Percentiles rank a stretch among this genome's conserved stretches.
phyloP scores from a whole-genome alignment of 2,329 filamentous ascomycete genomes.

The Pleoardoris graminearum region DNA sequence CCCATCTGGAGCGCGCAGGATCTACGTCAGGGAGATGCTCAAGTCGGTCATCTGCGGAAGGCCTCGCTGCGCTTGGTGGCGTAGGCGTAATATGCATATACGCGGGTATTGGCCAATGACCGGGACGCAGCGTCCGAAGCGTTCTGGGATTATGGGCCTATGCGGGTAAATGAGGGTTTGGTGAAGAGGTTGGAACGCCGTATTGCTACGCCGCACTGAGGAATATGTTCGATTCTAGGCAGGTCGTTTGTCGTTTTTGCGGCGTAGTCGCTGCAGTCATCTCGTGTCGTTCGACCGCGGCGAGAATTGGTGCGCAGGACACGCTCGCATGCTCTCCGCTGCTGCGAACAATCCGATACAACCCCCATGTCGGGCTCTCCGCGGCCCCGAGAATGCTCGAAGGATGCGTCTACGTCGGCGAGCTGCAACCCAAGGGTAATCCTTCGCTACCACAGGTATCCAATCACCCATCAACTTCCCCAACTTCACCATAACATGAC shows the following conservation, averaged over 20 bases:
- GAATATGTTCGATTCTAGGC: not conserved
- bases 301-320: not conserved
- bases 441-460: not conserved
- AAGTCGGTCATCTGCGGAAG: conserved; percentile 5
- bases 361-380: too few relatives aligned
- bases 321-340: too few relatives aligned
- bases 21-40: conserved; percentile 9
- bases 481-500: not conserved
- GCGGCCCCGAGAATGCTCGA: not conserved
- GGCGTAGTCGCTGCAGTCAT: not conserved
- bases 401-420: too few relatives aligned
- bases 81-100: conserved; percentile 8
- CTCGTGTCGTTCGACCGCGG: not conserved
- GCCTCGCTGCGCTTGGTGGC: not conserved
- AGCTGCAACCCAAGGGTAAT: not conserved
- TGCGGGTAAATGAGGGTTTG: conserved; percentile 6
- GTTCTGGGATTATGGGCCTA: not conserved
- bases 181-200: not conserved
- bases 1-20: conserved; percentile 5
- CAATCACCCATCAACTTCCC: conserved; percentile 1
- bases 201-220: conserved; percentile 2
- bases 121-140: not conserved
- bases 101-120: conserved; percentile 8
- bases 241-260: not conserved
- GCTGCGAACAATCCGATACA: too few relatives aligned